A percentile compares a stretch with the other conserved stretches of the same genome.
phyloP scores from a whole-genome alignment of 1,139 yeast genomes.

The Blastobotrys malaysiensis region DNA sequence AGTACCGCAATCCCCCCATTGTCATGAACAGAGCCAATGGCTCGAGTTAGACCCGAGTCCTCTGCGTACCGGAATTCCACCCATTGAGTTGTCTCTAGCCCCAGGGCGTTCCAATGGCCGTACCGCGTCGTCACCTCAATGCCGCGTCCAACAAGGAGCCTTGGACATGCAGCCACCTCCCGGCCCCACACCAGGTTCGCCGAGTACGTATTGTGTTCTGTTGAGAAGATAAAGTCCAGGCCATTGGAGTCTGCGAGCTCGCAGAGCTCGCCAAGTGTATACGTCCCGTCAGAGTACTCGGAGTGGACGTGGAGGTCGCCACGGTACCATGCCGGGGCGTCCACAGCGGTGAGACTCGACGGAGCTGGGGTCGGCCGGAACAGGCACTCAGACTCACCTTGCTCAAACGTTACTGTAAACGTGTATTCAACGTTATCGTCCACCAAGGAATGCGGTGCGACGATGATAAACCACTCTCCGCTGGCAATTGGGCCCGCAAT shows the following conservation, averaged over 20 bases:
- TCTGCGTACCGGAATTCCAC: constrained; percentile 12
- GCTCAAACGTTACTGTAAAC: constrained; percentile 5
- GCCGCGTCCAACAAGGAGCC: constrained; percentile 15
- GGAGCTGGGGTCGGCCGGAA: constrained; percentile 13
- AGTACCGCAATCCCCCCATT: constrained; percentile 14
- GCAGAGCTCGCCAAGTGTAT: constrained; percentile 10
- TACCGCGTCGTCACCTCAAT: constrained; percentile 16
- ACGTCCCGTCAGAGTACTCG: constrained; percentile 15
- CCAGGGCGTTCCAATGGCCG: constrained; percentile 19
- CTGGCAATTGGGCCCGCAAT: constrained; percentile 13
- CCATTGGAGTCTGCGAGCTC: constrained; percentile 4
- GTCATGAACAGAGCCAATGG: constrained; percentile 11
- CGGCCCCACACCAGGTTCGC: constrained; percentile 16
- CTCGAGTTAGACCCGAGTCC: constrained; percentile 6
- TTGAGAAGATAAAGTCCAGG: constrained; percentile 16
- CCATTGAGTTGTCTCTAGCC: constrained; percentile 14
- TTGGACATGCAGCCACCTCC: constrained; percentile 3
- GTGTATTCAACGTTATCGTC: background rate
- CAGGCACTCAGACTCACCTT: background rate
- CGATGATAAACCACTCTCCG: constrained; percentile 13
- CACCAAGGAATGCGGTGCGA: constrained; percentile 4
- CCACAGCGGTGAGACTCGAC: background rate
- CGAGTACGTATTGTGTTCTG: constrained; percentile 17
- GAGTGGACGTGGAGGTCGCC: constrained; percentile 19
- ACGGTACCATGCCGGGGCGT: constrained; percentile 11